Base-by-base conservation (phyloP, 129 eudicot species). In the Sambucus nigra region DNA sequence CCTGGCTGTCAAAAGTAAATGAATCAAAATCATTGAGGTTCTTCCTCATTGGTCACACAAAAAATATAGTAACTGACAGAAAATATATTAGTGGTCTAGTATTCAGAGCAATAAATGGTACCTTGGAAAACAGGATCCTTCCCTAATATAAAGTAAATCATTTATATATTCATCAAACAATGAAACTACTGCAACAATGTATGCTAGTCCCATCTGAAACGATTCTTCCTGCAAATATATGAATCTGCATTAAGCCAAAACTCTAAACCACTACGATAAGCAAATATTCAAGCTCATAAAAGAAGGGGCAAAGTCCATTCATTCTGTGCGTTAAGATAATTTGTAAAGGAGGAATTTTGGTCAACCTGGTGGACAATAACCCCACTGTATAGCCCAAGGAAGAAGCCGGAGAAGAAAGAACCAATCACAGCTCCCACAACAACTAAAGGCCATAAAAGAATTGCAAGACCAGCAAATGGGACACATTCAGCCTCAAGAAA, bases 101-200 rank as follows among this genome's bases (percentile, higher is more conserved):
- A 55, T 47, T 1, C 27, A 38, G 40, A 53, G 38, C 51, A 26
- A 8, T 8, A 51, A 9, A 51, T 28, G 20, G 31, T 75, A 84
- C 97, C 97, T 84, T 1, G 93, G 94, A 57, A 88, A 74, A 54
- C 92, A 72, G 13, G 97, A 88, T 20, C 97, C 97, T 50, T 84
- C 92, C 73, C 84, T 69, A 45, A 88, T 55, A 68, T 81, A 78
- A 28, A 88, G 95, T 50, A 80, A 51, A 65, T 88, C 97, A 74
- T 88, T 88, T 39, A 86, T 76, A 63, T 88, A 88, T 59, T 88
- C 97, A 20, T 88, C 97, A 41, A 84, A 88, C 58, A 80, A 47
- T 1, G 97, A 88, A 63, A 88, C 66, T 8, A 69, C 70, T 6
- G 97, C 88, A 53, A 89, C 66, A 40, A 75, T 45, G 66, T 71